Base-by-base conservation (phyloP, 208 protist species). In the Acanthamoeba triangularis region DNA sequence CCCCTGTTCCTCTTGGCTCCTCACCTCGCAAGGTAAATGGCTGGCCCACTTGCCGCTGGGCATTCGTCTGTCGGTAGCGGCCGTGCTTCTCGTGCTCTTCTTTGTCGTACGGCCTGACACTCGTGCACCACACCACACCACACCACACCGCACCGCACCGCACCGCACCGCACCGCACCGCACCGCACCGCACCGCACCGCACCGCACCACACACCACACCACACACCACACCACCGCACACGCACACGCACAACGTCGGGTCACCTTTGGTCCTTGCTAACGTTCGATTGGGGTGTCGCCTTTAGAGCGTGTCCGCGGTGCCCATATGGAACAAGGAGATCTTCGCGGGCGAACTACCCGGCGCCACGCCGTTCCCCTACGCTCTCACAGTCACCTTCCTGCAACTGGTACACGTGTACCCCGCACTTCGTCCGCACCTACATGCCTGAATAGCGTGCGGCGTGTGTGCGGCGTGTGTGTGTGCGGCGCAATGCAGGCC, bases 301-400 rank as follows among this genome's bases (percentile, higher is more conserved):
- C 8, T 23, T 33, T 56, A 88, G 80, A 88, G 49, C n/a, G 80
- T 88, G 16, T 88, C 80, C 0, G 41, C 47, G 6, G 80, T 88
- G 41, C 80, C 80, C 0, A 44, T 88, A 37, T 88, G 80, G 80
- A 88, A 88, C 80, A 88, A 88, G n/a, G 4, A 65, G 80, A 63
- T 88, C 23, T 88, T 88, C 30, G 61, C 80, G 3, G 80, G 80
- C 14, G 23, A 23, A 3, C 52, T 88, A 0, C 80, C 80, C 13
- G 80, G 14, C 23, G 52, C n/a, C 5, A 88, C 30, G 16, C 80
- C 80, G 14, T 88, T 88, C 52, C 80, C 80, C 33, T 88, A 65
- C 80, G 80, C 80, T 3, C 52, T 88, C 49, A 88, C 80, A 16
- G 49, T 88, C 80, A 88, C 80, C 44, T 63, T 88, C 80, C n/a